These are phyloP conservation scores for Quercus tomentella DNA, from an alignment of 331 rosid genomes.

Conservation along the genomic window DNA sequence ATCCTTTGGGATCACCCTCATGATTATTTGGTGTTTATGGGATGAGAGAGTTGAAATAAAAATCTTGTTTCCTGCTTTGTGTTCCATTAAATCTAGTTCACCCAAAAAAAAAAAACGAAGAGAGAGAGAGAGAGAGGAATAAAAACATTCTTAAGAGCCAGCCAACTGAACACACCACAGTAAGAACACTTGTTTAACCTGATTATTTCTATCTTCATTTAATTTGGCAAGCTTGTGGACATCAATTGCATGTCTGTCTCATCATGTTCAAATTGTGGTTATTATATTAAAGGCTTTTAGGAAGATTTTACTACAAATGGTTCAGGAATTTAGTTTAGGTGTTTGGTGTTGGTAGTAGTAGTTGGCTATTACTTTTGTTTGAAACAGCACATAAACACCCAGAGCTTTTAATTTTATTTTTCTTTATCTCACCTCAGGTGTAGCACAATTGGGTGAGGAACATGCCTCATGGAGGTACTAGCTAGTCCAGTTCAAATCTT, in stretches of 20 bases:
- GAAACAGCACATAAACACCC: not conserved
- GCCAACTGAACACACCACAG: slow-evolving; percentile 96
- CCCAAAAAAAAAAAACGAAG: too few species aligned
- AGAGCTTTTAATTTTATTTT: not conserved
- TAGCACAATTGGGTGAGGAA: too few species aligned
- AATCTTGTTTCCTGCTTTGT: accelerated
- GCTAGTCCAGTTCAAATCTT: too few species aligned
- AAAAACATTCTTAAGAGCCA: slow-evolving; percentile 15
- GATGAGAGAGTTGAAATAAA: too few species aligned
- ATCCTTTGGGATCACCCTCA: too few species aligned
- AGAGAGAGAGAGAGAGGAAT: not conserved
- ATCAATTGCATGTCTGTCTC: not conserved
- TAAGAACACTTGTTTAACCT: slow-evolving; percentile 30
- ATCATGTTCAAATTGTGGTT: not conserved
- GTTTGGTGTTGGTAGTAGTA: not conserved
- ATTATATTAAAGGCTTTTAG: not conserved
- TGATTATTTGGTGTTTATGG: too few species aligned
- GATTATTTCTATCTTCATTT: not conserved
- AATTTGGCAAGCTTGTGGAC: slow-evolving; percentile 10
- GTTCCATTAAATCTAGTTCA: too few species aligned
- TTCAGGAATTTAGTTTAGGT: not conserved
- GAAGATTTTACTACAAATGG: not conserved
- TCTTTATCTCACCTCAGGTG: not conserved
- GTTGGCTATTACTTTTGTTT: not conserved
- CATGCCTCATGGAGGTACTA: too few species aligned